These are phyloP conservation scores for Coemansia javaensis DNA, from an alignment of 192 early-diverging fungal genomes.

Conservation along the genomic window DNA sequence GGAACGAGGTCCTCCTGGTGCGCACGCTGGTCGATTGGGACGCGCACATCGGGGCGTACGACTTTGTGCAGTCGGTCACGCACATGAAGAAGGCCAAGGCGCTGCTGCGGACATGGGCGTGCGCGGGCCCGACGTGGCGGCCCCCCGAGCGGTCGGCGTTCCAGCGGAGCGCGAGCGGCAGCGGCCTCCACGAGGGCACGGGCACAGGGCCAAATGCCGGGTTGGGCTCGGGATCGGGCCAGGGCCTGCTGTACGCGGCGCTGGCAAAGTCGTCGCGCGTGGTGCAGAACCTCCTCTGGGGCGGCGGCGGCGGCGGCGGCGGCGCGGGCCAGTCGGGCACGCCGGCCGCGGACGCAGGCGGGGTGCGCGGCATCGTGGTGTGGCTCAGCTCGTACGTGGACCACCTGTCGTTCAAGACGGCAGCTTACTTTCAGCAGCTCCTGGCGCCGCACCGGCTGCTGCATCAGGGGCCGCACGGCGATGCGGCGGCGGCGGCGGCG, in stretches of 20 bases:
- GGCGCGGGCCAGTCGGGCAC: too few species aligned
- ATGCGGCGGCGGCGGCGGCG: too few species aligned
- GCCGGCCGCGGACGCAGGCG: conserved; percentile 6
- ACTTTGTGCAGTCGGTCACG: conserved; percentile 34
- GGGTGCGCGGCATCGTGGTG: conserved; percentile 22
- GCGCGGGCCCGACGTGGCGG: conserved; percentile 7
- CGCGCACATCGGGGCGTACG: conserved; percentile 24
- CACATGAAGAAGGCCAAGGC: conserved; percentile 27
- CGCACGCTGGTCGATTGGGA: conserved; percentile 37
- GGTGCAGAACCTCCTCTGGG: conserved; percentile 41
- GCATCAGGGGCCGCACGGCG: too few species aligned
- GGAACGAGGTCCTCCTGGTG: conserved; percentile 35
- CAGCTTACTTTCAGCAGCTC: conserved; percentile 42
- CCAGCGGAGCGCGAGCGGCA: conserved; percentile 3
- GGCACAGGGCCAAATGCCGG: conserved; percentile 10
- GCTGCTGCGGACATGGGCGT: conserved; percentile 28
- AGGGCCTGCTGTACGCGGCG: conserved; percentile 25
- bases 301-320: conserved; percentile 3
- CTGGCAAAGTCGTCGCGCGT: conserved; percentile 43
- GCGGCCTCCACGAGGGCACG: conserved; percentile 16
- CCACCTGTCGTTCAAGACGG: conserved; percentile 37
- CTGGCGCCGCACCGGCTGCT: conserved; percentile 33
- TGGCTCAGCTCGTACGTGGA: conserved; percentile 30
- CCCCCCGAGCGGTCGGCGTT: neutral
- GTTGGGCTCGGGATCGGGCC: conserved; percentile 4